A percentile compares a stretch with the other conserved stretches of the same genome.
Conservation (phyloP, 2,329 filamentous ascomycete genomes). For the Teratosphaeria epicoccoides region DNA sequence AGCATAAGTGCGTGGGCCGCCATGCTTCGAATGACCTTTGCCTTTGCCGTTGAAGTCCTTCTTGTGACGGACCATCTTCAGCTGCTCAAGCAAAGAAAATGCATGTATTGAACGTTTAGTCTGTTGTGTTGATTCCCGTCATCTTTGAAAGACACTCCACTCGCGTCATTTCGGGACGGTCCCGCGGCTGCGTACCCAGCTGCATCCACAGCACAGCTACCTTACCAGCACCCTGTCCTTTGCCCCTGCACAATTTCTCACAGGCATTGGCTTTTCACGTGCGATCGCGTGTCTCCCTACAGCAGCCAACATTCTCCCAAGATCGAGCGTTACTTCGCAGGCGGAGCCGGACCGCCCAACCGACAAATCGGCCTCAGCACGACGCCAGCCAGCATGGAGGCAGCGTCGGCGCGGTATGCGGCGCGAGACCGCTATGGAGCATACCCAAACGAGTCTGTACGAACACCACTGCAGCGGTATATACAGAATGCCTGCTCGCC, state of each 20-base stretch:
- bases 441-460: slow-evolving; percentile 64
- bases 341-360: not conserved
- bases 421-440: slow-evolving; percentile 86
- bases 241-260: not conserved
- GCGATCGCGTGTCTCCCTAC: not conserved
- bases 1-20: slow-evolving; percentile 17
- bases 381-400: slow-evolving; percentile 54
- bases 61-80: slow-evolving; percentile 85
- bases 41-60: slow-evolving; percentile 71
- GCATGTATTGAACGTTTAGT: not conserved
- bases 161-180: slow-evolving; percentile 1
- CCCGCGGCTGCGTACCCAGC: not conserved
- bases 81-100: not conserved
- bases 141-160: not conserved
- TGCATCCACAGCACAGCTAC: not conserved
- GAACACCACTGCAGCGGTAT: slow-evolving; percentile 85
- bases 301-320: not conserved
- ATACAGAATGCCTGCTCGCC: slow-evolving; percentile 94
- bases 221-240: no score
- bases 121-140: not conserved
- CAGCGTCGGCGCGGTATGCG: slow-evolving; percentile 88
- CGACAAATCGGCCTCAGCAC: slow-evolving; percentile 3
- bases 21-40: slow-evolving; percentile 44
- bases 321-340: slow-evolving; percentile 9
- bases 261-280: not conserved